Conservation (phyloP, 768 basidiomycete species). For the Tulasnella sp. region DNA sequence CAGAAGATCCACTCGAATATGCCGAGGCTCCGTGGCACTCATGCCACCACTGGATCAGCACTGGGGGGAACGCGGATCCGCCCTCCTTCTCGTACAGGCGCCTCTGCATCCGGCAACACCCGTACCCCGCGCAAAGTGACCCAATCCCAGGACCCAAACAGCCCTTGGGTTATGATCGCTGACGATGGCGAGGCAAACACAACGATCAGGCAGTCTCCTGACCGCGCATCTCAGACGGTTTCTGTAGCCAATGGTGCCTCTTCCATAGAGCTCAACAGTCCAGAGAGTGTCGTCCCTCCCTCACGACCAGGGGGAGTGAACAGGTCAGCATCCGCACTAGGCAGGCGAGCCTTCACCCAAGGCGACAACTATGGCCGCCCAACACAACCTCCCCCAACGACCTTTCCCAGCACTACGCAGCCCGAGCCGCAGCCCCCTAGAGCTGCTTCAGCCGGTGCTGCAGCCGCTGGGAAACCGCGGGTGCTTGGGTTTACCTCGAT, state of each 20-base stretch:
- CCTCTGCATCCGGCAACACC: not conserved
- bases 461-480: not conserved
- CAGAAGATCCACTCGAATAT: slow-evolving; percentile 82
- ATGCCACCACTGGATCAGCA: not conserved
- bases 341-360: not conserved
- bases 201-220: slow-evolving; percentile 1
- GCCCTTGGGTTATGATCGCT: slow-evolving; percentile 9
- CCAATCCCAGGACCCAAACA: not conserved
- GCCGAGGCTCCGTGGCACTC: slow-evolving; percentile 46
- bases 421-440: not conserved
- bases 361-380: not conserved
- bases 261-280: not conserved
- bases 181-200: slow-evolving; percentile 5
- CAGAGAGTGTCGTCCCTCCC: not conserved
- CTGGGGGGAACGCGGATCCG: not conserved
- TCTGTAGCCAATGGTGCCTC: not conserved
- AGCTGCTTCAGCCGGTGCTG: not conserved
- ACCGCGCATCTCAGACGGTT: not conserved
- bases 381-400: not conserved
- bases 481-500: not conserved
- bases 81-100: not conserved
- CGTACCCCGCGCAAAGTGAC: slow-evolving; percentile 3
- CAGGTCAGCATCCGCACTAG: not conserved
- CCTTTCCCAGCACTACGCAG: not conserved
- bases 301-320: not conserved